Evolutionary conservation across 2,329 filamentous ascomycete genomes (phyloP).

Genomic region (Pyrenochaeta sp.): DNA sequence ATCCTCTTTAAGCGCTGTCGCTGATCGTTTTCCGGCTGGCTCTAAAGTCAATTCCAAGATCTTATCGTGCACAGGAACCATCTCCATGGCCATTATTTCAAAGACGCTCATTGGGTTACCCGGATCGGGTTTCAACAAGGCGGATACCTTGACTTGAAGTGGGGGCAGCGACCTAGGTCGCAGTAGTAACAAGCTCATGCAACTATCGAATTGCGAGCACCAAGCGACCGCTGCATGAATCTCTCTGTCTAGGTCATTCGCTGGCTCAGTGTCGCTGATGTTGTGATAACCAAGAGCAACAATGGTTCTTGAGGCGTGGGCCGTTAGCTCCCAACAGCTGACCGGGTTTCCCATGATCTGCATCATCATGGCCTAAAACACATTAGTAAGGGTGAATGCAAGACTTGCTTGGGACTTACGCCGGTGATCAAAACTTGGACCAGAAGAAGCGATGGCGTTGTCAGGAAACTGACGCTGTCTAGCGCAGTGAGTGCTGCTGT

Average conservation of each 20-base stretch:
- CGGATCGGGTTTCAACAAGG: slow-evolving; percentile 32
- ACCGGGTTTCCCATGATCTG: slow-evolving; percentile 45
- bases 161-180: slow-evolving; percentile 40
- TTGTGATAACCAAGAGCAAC: slow-evolving; percentile 44
- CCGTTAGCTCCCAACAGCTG: slow-evolving; percentile 42
- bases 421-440: slow-evolving; percentile 43
- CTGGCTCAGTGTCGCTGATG: slow-evolving; percentile 19
- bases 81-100: slow-evolving; percentile 32
- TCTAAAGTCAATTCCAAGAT: slow-evolving; percentile 37
- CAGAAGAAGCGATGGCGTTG: slow-evolving; percentile 35
- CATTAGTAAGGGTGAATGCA: not conserved
- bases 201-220: slow-evolving; percentile 43
- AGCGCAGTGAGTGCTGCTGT: slow-evolving; percentile 41
- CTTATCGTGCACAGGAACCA: slow-evolving; percentile 39
- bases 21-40: slow-evolving; percentile 13
- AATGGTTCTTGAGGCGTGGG: slow-evolving; percentile 42
- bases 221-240: slow-evolving; percentile 40
- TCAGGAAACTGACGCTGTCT: slow-evolving; percentile 38
- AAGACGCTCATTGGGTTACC: slow-evolving; percentile 36
- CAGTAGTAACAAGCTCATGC: slow-evolving; percentile 40
- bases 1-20: slow-evolving; percentile 24
- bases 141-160: slow-evolving; percentile 32
- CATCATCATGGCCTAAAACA: slow-evolving; percentile 37
- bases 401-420: slow-evolving; percentile 21
- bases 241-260: slow-evolving; percentile 33